Evolutionary conservation across 257 asterid genomes (phyloP).

Genomic region (Knoxia roxburghii): DNA sequence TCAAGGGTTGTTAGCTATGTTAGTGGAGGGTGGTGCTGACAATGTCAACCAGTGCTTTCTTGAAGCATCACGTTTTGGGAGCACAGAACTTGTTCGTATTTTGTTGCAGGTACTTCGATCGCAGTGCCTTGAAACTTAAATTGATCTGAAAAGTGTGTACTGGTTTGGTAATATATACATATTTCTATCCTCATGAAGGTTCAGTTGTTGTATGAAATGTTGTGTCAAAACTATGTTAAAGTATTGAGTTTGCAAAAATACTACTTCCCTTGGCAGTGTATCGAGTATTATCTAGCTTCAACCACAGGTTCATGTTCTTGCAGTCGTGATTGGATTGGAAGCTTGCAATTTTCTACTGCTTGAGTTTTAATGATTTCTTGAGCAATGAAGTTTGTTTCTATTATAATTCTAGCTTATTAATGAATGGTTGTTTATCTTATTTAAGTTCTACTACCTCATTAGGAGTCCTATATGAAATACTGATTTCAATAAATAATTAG

Average conservation of each 20-base stretch:
- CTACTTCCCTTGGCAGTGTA: not conserved
- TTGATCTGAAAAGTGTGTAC: not conserved
- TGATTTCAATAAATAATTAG: no score
- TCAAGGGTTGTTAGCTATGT: conserved; percentile 89
- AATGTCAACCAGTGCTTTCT: conserved; percentile 96
- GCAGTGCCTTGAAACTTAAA: not conserved
- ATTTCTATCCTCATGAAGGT: not conserved
- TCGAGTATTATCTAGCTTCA: not conserved
- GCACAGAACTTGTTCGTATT: conserved; percentile 99
- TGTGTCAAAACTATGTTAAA: not conserved
- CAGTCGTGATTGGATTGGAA: not conserved
- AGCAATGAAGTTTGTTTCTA: not conserved
- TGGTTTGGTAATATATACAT: not conserved
- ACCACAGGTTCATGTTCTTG: not conserved
- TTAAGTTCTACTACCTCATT: no score
- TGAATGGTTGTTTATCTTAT: no score
- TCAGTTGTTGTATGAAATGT: not conserved
- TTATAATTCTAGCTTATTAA: no score
- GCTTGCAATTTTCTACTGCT: not conserved
- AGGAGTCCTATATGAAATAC: no score
- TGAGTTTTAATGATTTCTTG: no score
- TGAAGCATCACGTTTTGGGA: conserved; percentile 98
- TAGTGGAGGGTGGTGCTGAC: conserved; percentile 98
- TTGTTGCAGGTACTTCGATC: conserved; percentile 65
- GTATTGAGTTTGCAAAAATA: not conserved